These are phyloP conservation scores for Craterostigma plantagineum DNA, from an alignment of 257 asterid species.

Conservation along the genomic window DNA sequence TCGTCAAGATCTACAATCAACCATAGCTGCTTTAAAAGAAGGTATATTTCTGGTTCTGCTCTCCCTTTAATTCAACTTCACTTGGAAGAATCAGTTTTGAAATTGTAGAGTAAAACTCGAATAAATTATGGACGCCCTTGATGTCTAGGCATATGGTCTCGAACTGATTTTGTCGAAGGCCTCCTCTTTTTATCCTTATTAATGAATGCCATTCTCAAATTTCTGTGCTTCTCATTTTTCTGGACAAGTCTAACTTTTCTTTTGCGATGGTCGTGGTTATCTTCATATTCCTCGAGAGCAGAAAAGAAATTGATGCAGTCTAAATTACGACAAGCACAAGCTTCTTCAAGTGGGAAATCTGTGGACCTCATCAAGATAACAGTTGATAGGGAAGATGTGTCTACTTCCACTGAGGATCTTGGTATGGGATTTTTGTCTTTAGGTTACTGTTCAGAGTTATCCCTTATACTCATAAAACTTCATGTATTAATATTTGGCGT, in stretches of 20 bases:
- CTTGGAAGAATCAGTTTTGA: no score
- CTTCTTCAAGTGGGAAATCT: constrained; percentile 53
- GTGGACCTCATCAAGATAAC: constrained; percentile 27
- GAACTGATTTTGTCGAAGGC: no score
- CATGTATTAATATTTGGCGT: background rate
- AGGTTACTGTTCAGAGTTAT: background rate
- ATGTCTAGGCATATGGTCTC: no score
- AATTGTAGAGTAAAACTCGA: no score
- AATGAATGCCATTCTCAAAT: no score
- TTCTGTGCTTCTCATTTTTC: background rate
- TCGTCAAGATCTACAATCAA: no score
- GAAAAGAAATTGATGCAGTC: constrained; percentile 83
- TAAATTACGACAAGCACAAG: constrained; percentile 58
- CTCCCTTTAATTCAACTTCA: no score
- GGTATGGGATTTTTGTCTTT: constrained; percentile 21
- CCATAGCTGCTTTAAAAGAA: constrained; percentile 82
- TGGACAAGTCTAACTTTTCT: background rate
- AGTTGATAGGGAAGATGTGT: constrained; percentile 30
- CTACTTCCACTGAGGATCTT: constrained; percentile 90
- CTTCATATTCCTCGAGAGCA: constrained; percentile 18
- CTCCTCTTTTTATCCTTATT: no score
- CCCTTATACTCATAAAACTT: background rate
- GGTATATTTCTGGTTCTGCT: constrained; percentile 18
- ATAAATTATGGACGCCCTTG: no score
- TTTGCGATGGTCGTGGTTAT: no score